These are phyloP conservation scores for Penicillium flavigenum DNA, from an alignment of 495 filamentous ascomycete species.

Conservation along the genomic window DNA sequence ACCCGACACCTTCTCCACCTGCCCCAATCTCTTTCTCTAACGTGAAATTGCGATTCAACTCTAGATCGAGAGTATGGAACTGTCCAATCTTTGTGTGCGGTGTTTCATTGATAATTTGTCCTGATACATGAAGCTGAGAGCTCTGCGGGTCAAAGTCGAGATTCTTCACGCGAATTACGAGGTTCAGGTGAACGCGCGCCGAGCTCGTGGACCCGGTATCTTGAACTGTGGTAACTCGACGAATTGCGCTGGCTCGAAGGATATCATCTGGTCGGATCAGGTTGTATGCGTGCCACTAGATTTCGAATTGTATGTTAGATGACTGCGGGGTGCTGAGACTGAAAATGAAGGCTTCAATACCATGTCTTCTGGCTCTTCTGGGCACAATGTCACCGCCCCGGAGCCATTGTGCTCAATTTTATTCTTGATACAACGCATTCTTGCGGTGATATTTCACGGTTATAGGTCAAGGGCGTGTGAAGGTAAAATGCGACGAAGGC, in stretches of 20 bases:
- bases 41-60: slow-evolving; percentile 85
- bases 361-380: slow-evolving; percentile 96
- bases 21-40: slow-evolving; percentile 59
- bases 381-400: slow-evolving; percentile 75
- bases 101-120: slow-evolving; percentile 80
- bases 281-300: slow-evolving; percentile 94
- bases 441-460: neutral
- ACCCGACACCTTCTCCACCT: slow-evolving; percentile 59
- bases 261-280: slow-evolving; percentile 78
- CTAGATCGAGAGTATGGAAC: slow-evolving; percentile 88
- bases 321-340: slow-evolving; percentile 4
- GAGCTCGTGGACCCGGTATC: slow-evolving; percentile 74
- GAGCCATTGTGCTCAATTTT: slow-evolving; percentile 75
- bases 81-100: slow-evolving; percentile 77
- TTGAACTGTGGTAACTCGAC: slow-evolving; percentile 68
- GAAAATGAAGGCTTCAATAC: slow-evolving; percentile 42
- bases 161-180: slow-evolving; percentile 76
- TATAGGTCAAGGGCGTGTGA: neutral
- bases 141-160: slow-evolving; percentile 89
- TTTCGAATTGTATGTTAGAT: slow-evolving; percentile 1
- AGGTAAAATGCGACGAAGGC: slow-evolving; percentile 1
- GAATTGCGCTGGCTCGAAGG: slow-evolving; percentile 78
- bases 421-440: slow-evolving; percentile 72
- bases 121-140: slow-evolving; percentile 80
- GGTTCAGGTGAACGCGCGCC: slow-evolving; percentile 70